Evolutionary conservation across 2,329 filamentous ascomycete genomes (phyloP), one percentile per base, ranked within the genome.

Genomic region (Dactylellina cionopaga): DNA sequence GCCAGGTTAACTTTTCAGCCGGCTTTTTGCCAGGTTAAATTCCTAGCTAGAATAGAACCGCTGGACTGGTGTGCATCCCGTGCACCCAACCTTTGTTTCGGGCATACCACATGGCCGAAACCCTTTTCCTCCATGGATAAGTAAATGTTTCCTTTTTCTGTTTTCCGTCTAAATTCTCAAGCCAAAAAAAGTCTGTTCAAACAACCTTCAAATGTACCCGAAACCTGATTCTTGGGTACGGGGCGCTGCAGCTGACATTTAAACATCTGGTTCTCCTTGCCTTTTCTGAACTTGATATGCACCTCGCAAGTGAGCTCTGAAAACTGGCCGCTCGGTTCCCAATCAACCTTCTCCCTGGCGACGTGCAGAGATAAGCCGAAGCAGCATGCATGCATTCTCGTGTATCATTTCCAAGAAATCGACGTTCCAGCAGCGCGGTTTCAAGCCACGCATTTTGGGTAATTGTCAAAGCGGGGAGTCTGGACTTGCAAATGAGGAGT

Each of bases 211-310:
- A 54, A 62, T 56, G 65, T 51, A 62, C 56, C 56, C 65, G 65
- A 69, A n/a, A 69, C 64, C 64, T 47, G 64, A 54, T 56, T 63
- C 65, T 63, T 70, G 47, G 65, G 63, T 68, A 68, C 24, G 56
- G 59, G 56, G 49, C 35, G 41, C 49, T 63, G 65, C 65, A 70
- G 56, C 56, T 70, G 65, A 70, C 65, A 54, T 49, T 43, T 47
- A 27, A 24, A 3, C 31, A 47, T 37, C 44, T 56, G 22, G 17
- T 55, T 56, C 56, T 66, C 62, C 51, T n/a, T 56, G 51, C 47
- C 56, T 62, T 56, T 70, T 62, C 22, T 35, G 41, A 55, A n/a
- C n/a, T 55, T 11, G 46, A 41, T 60, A 62, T 49, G 64, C 55
- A 47, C 17, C 54, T 35, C 25, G 22, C 39, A 27, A 51, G 43